Percentiles rank a stretch among this genome's conserved stretches.
These are phyloP conservation scores for Mortierella sp. DNA, from an alignment of 371 early-diverging fungal species.

Conservation along the genomic window DNA sequence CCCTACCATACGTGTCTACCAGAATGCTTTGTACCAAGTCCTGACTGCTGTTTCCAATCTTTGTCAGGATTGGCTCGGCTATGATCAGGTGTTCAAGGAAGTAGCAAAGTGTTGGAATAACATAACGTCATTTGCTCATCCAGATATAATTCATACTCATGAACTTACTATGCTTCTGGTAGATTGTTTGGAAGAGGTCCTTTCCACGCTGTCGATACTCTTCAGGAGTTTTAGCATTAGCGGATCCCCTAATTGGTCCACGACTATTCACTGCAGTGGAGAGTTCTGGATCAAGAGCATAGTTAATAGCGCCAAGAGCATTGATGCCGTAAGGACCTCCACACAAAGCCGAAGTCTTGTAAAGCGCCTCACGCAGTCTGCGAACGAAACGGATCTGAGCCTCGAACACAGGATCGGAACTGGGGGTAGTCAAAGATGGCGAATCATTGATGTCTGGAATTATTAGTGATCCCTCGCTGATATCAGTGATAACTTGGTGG, in stretches of 20 bases:
- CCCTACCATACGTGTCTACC: constrained; percentile 41
- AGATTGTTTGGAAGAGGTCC: constrained; percentile 40
- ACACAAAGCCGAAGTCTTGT: constrained; percentile 38
- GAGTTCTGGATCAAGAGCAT: constrained; percentile 33
- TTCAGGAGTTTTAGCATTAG: constrained; percentile 14
- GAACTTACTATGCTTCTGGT: constrained; percentile 43
- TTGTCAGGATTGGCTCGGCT: constrained; percentile 47
- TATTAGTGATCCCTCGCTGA: constrained; percentile 15
- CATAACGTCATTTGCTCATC: neutral
- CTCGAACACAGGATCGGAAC: constrained; percentile 1
- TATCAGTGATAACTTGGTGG: constrained; percentile 32
- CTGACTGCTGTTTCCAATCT: constrained; percentile 40
- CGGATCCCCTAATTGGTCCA: constrained; percentile 32
- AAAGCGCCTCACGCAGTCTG: constrained; percentile 37
- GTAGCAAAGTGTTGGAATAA: neutral
- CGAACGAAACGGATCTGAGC: constrained; percentile 41
- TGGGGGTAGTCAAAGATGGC: neutral
- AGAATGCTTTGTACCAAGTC: constrained; percentile 45
- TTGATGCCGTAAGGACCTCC: constrained; percentile 54
- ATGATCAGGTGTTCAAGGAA: neutral
- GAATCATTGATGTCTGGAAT: constrained; percentile 1
- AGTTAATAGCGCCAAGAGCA: constrained; percentile 45
- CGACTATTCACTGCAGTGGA: constrained; percentile 26
- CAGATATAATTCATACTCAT: too few species aligned
- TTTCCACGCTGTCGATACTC: constrained; percentile 41